Evolutionary conservation across 139 green algal species (phyloP), one percentile per base, ranked within the genome.

Genomic region (Trebouxia sp.): DNA sequence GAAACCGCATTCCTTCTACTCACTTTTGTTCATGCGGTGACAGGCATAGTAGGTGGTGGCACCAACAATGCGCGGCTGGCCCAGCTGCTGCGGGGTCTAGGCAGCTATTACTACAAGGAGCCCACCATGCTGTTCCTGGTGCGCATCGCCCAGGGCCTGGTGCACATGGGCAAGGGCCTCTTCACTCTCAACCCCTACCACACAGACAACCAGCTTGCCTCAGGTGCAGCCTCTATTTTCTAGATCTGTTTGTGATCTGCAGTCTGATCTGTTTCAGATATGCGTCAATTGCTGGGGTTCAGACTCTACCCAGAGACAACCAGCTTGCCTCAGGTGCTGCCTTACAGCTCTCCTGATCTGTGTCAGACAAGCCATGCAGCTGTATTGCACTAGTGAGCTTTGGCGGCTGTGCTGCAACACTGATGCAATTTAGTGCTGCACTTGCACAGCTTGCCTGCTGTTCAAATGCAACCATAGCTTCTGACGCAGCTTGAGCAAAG

Each of bases 121-220:
- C 92, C 93, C n/a, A 94, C 82, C 17, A 81, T 94, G 84, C 88
- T 99, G 76, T 98, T 98, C 91, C 88, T 98, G 50, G 93, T 97
- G 72, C 83, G 87, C n/a, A 42, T 84, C 14, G 78, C 79, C 26
- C 88, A 91, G 69, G 85, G 87, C 10, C 86, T 90, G 65, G 83
- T 96, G 66, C 97, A 99, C 92, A 93, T 98, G 90, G 97, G 97
- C 81, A 99, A 99, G 91, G 97, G 97, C 35, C 90, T 99, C 32
- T 87, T 99, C 7, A 97, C 92, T 6, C 78, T 99, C 47, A 91
- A 83, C 50, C 97, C 97, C 32, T 93, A 95, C 84, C 96, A 98
- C 83, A 94, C 93, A 0, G 94, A 98, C 77, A 84, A 90, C 38
- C 87, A 92, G 82, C 92, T 99, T 58, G 88, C 97, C 39, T 97